These are phyloP conservation scores for Zygnema cylindricum DNA, from an alignment of 139 green algal genomes.

Conservation along the genomic window DNA sequence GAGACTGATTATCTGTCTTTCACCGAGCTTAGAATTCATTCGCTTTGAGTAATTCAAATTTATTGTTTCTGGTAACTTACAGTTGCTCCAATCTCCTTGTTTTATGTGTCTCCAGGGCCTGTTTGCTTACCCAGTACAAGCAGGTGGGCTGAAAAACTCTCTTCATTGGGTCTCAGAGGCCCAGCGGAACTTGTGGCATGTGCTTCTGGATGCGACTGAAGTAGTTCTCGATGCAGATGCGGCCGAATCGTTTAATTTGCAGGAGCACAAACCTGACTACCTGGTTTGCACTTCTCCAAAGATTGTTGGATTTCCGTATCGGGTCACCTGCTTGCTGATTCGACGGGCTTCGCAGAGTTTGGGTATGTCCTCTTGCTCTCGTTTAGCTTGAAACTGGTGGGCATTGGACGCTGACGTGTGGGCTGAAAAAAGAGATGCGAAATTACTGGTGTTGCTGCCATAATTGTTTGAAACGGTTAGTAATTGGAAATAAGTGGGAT, in stretches of 20 bases:
- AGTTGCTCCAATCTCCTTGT: no score
- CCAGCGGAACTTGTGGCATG: slow-evolving; percentile 43
- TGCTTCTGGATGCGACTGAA: slow-evolving; percentile 43
- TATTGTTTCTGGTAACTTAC: no score
- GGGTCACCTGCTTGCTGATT: slow-evolving; percentile 36
- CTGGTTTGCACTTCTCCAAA: slow-evolving; percentile 41
- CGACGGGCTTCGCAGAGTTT: slow-evolving; percentile 4
- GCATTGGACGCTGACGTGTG: no score
- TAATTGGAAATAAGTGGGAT: no score
- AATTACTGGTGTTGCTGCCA: no score
- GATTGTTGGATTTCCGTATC: slow-evolving; percentile 40
- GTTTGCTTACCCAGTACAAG: slow-evolving; percentile 42
- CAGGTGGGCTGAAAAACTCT: slow-evolving; percentile 5
- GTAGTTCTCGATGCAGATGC: slow-evolving; percentile 28
- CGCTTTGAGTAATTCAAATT: no score
- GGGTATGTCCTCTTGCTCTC: not conserved
- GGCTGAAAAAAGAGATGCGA: no score
- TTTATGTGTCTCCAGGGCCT: slow-evolving; percentile 24
- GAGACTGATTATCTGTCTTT: no score
- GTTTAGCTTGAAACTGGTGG: no score
- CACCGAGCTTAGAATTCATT: no score
- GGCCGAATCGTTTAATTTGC: slow-evolving; percentile 8
- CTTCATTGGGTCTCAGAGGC: slow-evolving; percentile 49
- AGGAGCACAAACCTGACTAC: slow-evolving; percentile 46
- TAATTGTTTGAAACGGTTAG: no score